Percentiles rank a stretch among this genome's conserved stretches.
phyloP scores from a whole-genome alignment of 495 filamentous ascomycete species.

The Halenospora varia region DNA sequence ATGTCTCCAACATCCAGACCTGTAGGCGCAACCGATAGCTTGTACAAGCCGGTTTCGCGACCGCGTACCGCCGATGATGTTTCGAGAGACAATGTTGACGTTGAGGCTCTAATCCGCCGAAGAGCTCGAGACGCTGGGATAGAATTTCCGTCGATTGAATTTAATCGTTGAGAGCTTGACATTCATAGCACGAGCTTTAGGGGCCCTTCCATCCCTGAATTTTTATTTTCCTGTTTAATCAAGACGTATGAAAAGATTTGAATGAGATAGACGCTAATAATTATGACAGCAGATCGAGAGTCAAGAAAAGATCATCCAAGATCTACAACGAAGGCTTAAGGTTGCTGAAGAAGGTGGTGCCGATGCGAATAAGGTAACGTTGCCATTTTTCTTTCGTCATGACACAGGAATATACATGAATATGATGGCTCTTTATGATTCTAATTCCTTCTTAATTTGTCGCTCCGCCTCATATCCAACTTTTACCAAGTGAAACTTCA shows the following conservation, averaged over 20 bases:
- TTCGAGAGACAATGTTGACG: no score
- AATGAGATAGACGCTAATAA: slow-evolving; percentile 4
- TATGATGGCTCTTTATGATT: background rate
- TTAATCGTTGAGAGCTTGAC: no score
- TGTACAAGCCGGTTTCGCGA: no score
- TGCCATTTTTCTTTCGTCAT: slow-evolving; percentile 13
- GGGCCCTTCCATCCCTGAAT: no score
- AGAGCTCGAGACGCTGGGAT: no score
- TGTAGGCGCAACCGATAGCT: no score
- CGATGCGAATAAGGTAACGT: slow-evolving; percentile 30
- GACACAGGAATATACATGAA: background rate
- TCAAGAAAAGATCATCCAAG: slow-evolving; percentile 56
- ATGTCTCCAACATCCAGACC: no score
- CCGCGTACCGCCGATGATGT: no score
- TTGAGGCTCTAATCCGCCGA: no score
- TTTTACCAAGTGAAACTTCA: background rate
- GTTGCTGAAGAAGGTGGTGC: slow-evolving; percentile 40
- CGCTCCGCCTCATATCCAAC: background rate
- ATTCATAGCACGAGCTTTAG: no score
- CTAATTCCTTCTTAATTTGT: background rate
- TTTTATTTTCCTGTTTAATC: no score
- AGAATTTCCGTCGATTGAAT: no score
- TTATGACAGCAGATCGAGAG: slow-evolving; percentile 52
- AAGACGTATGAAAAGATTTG: background rate
- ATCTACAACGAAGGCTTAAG: slow-evolving; percentile 52